Conservation (phyloP, 306 rosid genomes). For the Cucumis sativus region DNA sequence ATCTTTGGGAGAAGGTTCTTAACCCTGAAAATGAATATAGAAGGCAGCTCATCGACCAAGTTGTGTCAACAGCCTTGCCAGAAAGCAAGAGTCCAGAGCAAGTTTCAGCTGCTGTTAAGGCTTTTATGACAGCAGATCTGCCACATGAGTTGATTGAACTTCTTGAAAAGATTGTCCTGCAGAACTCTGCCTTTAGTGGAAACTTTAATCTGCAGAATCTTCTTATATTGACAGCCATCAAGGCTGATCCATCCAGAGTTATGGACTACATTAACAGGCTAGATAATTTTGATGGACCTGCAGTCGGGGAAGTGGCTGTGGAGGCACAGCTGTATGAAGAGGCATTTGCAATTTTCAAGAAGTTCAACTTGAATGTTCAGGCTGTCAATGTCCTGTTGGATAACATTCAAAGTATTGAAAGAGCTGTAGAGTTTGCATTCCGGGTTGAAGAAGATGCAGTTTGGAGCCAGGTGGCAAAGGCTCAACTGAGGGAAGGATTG, state of each 20-base stretch:
- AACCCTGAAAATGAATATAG: constrained; percentile 74
- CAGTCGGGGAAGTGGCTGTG: constrained; percentile 94
- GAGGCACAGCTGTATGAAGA: constrained; percentile 91
- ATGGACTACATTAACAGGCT: constrained; percentile 94
- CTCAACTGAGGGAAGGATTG: constrained; percentile 89
- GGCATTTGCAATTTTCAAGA: constrained; percentile 91
- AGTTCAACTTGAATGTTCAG: constrained; percentile 96
- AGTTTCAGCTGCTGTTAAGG: constrained; percentile 98
- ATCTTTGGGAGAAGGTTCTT: constrained; percentile 92
- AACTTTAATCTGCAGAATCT: constrained; percentile 96
- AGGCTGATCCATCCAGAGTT: constrained; percentile 96
- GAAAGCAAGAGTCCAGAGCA: constrained; percentile 99
- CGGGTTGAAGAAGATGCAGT: constrained; percentile 99
- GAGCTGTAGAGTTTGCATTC: constrained; percentile 98
- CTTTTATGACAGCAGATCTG: constrained; percentile 98
- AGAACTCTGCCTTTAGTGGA: constrained; percentile 98
- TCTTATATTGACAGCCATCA: constrained; percentile 89
- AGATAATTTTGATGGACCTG: constrained; percentile 97
- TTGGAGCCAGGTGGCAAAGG: constrained; percentile 99
- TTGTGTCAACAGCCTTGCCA: constrained; percentile 95
- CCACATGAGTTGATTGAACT: constrained; percentile 98
- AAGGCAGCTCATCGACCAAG: constrained; percentile 97
- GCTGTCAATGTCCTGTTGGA: constrained; percentile 92
- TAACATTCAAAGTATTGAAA: constrained; percentile 73
- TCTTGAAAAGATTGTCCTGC: constrained; percentile 98